These are phyloP conservation scores for Microcyclospora pomicola DNA, from an alignment of 2,329 filamentous ascomycete genomes.

Conservation along the genomic window DNA sequence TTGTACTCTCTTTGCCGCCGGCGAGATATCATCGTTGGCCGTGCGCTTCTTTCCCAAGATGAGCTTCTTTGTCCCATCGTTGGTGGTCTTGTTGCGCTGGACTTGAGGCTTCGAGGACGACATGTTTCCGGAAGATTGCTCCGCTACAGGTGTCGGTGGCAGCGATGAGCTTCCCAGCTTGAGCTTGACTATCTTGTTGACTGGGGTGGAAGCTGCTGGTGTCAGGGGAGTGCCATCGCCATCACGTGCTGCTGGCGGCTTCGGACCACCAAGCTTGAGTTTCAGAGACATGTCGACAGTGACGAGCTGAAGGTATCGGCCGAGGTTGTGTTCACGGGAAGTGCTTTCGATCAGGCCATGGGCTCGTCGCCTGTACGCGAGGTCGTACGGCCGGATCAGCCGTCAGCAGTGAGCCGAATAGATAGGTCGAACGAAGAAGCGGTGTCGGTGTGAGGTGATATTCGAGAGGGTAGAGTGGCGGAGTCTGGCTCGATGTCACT, in stretches of 20 bases:
- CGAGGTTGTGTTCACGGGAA: too few species aligned
- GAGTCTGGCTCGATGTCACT: too few species aligned
- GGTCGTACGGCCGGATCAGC: too few species aligned
- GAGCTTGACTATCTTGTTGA: constrained; percentile 25
- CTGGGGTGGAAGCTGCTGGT: neutral
- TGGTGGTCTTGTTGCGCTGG: constrained; percentile 1
- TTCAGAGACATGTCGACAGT: neutral
- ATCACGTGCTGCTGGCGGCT: neutral
- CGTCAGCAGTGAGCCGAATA: too few species aligned
- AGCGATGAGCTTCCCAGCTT: constrained; percentile 21
- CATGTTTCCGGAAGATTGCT: constrained; percentile 17
- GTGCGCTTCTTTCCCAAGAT: constrained; percentile 19
- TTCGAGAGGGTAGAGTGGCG: constrained; percentile 1
- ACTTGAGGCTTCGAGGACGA: constrained; percentile 4
- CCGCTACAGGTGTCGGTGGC: constrained; percentile 13
- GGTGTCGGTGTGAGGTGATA: neutral
- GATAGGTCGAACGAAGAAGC: neutral
- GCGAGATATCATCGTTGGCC: constrained; percentile 20
- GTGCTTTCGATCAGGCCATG: too few species aligned
- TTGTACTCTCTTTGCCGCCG: constrained; percentile 19
- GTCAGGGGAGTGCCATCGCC: neutral
- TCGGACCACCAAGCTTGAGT: neutral
- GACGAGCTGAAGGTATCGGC: neutral
- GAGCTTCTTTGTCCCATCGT: constrained; percentile 14
- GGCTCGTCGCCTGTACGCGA: too few species aligned